Evolutionary conservation across 1,139 yeast genomes (phyloP).

Genomic region (Yarrowia galli): DNA sequence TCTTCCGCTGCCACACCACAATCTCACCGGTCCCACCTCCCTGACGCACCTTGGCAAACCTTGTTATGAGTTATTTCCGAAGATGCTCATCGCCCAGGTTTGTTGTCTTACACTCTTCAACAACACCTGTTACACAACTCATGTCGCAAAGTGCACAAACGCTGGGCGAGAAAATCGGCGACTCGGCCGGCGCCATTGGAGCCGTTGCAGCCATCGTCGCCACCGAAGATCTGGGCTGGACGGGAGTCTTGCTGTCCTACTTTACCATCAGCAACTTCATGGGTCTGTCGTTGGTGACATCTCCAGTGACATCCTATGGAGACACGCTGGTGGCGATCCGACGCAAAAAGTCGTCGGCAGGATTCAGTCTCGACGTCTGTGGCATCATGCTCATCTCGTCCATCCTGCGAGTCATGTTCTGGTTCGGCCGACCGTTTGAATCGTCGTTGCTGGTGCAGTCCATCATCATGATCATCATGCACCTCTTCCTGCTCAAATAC

Average conservation of each 20-base stretch:
- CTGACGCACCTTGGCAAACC: too few relatives aligned
- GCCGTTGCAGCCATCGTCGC: constrained; percentile 27
- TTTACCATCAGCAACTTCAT: constrained; percentile 37
- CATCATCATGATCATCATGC: constrained; percentile 78
- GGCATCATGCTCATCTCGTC: constrained; percentile 88
- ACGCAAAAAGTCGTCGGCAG: constrained; percentile 68
- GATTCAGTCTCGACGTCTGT: constrained; percentile 88
- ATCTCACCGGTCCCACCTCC: too few relatives aligned
- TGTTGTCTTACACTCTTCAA: not conserved
- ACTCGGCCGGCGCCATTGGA: constrained; percentile 30
- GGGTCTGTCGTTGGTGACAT: constrained; percentile 53
- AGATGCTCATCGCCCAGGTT: not conserved
- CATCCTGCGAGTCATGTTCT: constrained; percentile 75
- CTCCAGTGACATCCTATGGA: constrained; percentile 86
- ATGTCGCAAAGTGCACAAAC: constrained; percentile 22
- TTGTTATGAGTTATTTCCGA: constrained; percentile 16
- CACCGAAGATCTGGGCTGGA: constrained; percentile 22
- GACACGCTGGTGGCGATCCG: constrained; percentile 77
- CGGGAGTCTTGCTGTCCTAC: constrained; percentile 13
- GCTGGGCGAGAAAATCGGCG: constrained; percentile 31
- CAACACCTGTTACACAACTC: too few relatives aligned
- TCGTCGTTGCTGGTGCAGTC: constrained; percentile 76
- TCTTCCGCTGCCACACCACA: too few relatives aligned
- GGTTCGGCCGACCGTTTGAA: constrained; percentile 81
- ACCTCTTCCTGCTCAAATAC: constrained; percentile 65